Percentiles rank a stretch among this genome's conserved stretches.
Conservation (phyloP, 108 stramenopile species). For the Hondaea fermentalgiana region DNA sequence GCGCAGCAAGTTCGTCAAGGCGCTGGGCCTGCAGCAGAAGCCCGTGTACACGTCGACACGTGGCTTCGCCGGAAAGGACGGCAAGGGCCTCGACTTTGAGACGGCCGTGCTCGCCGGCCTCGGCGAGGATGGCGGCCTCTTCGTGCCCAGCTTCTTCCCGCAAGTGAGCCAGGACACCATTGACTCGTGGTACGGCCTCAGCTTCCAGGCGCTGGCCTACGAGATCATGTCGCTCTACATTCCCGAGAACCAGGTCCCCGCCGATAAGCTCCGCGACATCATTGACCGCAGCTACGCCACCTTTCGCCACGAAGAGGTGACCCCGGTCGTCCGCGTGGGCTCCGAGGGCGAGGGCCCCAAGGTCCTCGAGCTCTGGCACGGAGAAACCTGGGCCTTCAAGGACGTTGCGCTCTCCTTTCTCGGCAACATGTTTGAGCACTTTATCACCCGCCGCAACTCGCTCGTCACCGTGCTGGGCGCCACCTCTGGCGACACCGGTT, state of each 20-base stretch:
- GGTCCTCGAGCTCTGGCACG: slow-evolving; percentile 87
- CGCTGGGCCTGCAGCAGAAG: background rate
- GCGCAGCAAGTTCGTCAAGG: background rate
- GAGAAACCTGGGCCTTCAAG: slow-evolving; percentile 98
- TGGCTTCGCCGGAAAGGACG: slow-evolving; percentile 54
- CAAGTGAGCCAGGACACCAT: slow-evolving; percentile 60
- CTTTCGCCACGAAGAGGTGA: slow-evolving; percentile 79
- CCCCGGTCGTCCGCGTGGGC: slow-evolving; percentile 68
- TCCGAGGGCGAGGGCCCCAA: slow-evolving; percentile 19
- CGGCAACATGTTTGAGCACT: slow-evolving; percentile 97
- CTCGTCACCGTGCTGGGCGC: slow-evolving; percentile 28
- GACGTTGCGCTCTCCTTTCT: slow-evolving; percentile 98
- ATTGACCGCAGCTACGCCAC: slow-evolving; percentile 71
- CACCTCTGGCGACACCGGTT: slow-evolving; percentile 81
- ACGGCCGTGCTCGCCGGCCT: slow-evolving; percentile 86
- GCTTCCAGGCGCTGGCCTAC: slow-evolving; percentile 70
- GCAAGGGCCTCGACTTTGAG: slow-evolving; percentile 71
- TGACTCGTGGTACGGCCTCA: slow-evolving; percentile 61
- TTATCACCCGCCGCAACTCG: slow-evolving; percentile 51
- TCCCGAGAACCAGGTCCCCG: slow-evolving; percentile 75
- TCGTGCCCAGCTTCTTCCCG: slow-evolving; percentile 84
- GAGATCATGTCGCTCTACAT: slow-evolving; percentile 85
- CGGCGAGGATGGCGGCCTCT: slow-evolving; percentile 85
- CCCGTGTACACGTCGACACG: slow-evolving; percentile 76
- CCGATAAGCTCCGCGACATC: slow-evolving; percentile 67